A percentile compares a stretch with the other conserved stretches of the same genome.
Conservation (phyloP, 192 early-diverging fungal genomes). For the Podochytrium sp. region DNA sequence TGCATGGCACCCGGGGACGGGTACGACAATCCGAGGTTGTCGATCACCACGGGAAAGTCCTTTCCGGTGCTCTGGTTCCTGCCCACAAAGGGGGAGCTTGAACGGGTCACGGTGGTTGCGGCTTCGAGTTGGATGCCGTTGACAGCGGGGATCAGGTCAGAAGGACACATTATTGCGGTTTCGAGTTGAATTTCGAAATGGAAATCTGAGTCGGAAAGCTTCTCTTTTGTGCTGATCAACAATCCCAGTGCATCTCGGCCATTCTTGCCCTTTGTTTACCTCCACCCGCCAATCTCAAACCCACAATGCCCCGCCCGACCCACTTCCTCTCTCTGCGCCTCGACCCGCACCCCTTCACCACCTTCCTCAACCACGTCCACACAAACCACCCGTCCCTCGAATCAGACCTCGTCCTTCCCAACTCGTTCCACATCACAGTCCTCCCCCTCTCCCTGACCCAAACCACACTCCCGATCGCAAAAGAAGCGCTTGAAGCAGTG, state of each 20-base stretch:
- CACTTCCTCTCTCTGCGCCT: conserved; percentile 21
- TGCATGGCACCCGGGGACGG: conserved; percentile 74
- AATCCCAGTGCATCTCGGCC: too few relatives aligned
- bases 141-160: too few relatives aligned
- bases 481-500: background rate
- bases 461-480: background rate
- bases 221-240: too few relatives aligned
- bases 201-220: too few relatives aligned
- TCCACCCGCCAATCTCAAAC: too few relatives aligned
- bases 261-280: too few relatives aligned
- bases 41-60: conserved; percentile 14
- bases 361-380: background rate
- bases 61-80: background rate
- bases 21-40: conserved; percentile 48
- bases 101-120: background rate
- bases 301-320: too few relatives aligned
- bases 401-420: background rate
- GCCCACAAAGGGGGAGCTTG: background rate
- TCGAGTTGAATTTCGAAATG: too few relatives aligned
- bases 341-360: background rate
- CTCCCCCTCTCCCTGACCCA: background rate
- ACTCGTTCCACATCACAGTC: conserved; percentile 5
- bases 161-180: too few relatives aligned
- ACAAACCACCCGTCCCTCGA: background rate
- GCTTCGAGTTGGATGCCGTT: too few relatives aligned